Evolutionary conservation across 805 yeast species (phyloP).

Genomic region (Candida yuanshanica): DNA sequence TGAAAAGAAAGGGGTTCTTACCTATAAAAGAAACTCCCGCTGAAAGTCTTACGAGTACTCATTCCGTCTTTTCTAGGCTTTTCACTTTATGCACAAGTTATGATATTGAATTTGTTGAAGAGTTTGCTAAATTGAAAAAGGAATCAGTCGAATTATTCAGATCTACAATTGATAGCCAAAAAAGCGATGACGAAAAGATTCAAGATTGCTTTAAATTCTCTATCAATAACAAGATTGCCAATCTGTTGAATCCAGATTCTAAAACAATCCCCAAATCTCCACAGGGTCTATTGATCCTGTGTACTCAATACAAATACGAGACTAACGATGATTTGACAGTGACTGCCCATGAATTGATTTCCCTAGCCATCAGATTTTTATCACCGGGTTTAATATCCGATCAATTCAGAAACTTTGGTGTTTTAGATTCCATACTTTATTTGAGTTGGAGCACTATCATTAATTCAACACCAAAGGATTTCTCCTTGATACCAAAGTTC

Average conservation of each 20-base stretch:
- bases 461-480: slow-evolving; percentile 16
- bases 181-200: slow-evolving; percentile 28
- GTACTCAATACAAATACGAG: slow-evolving; percentile 20
- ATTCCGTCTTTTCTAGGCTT: slow-evolving; percentile 34
- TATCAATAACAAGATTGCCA: slow-evolving; percentile 28
- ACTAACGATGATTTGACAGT: slow-evolving; percentile 11
- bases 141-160: slow-evolving; percentile 39
- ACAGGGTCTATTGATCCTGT: slow-evolving; percentile 27
- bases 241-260: slow-evolving; percentile 23
- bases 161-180: slow-evolving; percentile 24
- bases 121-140: slow-evolving; percentile 29
- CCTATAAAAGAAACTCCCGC: slow-evolving; percentile 7
- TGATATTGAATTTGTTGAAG: slow-evolving; percentile 53
- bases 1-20: slow-evolving; percentile 8
- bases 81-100: slow-evolving; percentile 51
- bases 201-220: slow-evolving; percentile 33
- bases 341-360: slow-evolving; percentile 28
- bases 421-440: slow-evolving; percentile 26
- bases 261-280: slow-evolving; percentile 27
- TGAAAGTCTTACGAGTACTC: slow-evolving; percentile 24
- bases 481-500: slow-evolving; percentile 25
- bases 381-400: slow-evolving; percentile 33
- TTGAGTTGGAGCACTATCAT: slow-evolving; percentile 34
- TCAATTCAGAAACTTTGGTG: slow-evolving; percentile 18
- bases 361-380: slow-evolving; percentile 34